Evolutionary conservation across 352 stramenopile species (phyloP), one percentile per base, ranked within the genome.

Genomic region (Phytopythium boreale): DNA sequence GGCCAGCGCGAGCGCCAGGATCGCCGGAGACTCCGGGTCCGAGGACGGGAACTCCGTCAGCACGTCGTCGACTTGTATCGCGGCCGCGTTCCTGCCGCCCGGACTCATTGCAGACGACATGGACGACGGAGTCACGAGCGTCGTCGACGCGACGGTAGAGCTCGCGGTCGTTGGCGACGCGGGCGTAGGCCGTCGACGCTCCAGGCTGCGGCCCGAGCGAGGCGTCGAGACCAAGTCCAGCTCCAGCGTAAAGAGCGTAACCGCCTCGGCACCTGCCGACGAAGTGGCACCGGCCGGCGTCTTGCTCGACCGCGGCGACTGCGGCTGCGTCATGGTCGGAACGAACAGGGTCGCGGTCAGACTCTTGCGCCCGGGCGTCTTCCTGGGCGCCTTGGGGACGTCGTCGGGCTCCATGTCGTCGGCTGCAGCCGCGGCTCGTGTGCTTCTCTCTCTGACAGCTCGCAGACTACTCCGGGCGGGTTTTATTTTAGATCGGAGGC

Each of bases 11-110:
- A 84, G 64, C 5, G 75, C 71, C 44, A 74, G 72, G 36, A 66
- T 77, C 19, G 79, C 73, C 0, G 77, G 73, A 6, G 79, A 87
- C 39, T 73, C 67, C 7, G 70, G 70, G 43, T 82, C 68, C 0
- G 77, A 61, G 31, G 22, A 17, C 41, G 56, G 41, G 37, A 61
- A 61, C 56, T 61, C 56, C 5, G 29, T 36, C 14, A 61, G 22
- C 4, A 61, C 22, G 24, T 61, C 56, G n/a, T 55, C 46, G 27
- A 62, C 19, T 10, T 62, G 53, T 14, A 47, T n/a, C 17, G n/a
- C 29, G 2, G 34, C 34, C 36, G 39, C 31, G 24, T 49, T 47
- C 55, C 56, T 50, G 15, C 56, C 56, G 11, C 22, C 22, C 9
- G 37, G 36, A 31, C 37, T 61, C 26, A 36, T 61, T 20, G 37